Evolutionary conservation across 2,329 filamentous ascomycete species (phyloP).

Genomic region (Colletotrichum lindemuthianum): DNA sequence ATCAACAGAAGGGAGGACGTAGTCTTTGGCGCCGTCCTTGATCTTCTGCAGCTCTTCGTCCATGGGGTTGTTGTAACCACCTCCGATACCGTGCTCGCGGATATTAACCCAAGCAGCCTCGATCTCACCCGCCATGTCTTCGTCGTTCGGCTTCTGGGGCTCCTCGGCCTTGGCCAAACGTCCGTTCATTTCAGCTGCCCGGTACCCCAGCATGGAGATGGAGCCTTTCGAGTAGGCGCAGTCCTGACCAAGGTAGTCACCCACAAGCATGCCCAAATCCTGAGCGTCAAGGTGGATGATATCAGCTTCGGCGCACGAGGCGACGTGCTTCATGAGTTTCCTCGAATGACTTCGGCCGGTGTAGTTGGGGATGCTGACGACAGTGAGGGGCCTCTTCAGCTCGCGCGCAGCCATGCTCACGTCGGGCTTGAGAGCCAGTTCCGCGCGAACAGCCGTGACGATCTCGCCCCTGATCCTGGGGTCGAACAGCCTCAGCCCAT

Average conservation of each 20-base stretch:
- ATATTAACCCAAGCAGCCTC: slow-evolving; percentile 41
- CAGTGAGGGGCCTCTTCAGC: slow-evolving; percentile 45
- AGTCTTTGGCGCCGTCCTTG: slow-evolving; percentile 47
- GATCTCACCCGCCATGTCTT: slow-evolving; percentile 40
- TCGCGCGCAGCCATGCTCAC: slow-evolving; percentile 37
- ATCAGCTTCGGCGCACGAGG: slow-evolving; percentile 70
- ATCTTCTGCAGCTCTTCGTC: slow-evolving; percentile 58
- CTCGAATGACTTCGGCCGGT: slow-evolving; percentile 39
- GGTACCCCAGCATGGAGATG: slow-evolving; percentile 66
- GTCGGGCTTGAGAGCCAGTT: slow-evolving; percentile 42
- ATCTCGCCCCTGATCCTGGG: slow-evolving; percentile 41
- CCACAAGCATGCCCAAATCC: slow-evolving; percentile 75
- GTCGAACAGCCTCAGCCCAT: slow-evolving; percentile 28
- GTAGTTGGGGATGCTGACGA: slow-evolving; percentile 49
- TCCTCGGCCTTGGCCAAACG: slow-evolving; percentile 60
- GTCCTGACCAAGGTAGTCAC: slow-evolving; percentile 75
- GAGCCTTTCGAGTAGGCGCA: slow-evolving; percentile 57
- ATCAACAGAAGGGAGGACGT: slow-evolving; percentile 49
- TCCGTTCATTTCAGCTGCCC: slow-evolving; percentile 64
- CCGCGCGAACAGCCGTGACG: slow-evolving; percentile 44
- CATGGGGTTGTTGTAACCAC: slow-evolving; percentile 42
- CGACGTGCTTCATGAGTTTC: slow-evolving; percentile 69
- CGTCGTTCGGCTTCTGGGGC: slow-evolving; percentile 48
- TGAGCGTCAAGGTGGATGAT: slow-evolving; percentile 75
- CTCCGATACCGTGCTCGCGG: slow-evolving; percentile 38